Base-by-base conservation (phyloP, 2,329 filamentous ascomycete species). In the Dothistroma pini region DNA sequence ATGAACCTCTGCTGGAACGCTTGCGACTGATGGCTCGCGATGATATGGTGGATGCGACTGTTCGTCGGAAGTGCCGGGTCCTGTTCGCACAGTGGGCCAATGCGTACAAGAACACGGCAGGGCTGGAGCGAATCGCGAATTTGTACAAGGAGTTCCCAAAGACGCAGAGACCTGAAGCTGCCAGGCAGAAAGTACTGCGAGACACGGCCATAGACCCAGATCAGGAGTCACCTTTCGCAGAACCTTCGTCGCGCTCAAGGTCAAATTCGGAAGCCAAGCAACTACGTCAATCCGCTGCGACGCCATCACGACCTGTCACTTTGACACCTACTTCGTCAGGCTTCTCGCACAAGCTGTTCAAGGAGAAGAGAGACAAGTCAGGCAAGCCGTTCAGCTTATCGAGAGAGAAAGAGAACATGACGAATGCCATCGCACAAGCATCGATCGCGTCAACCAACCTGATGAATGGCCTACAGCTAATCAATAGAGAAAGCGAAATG, bases 381-480 rank as follows among this genome's bases (percentile, higher is more conserved):
- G 75, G 75, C 65, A 84, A 86, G 72, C 75, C 79, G 0, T 97
- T 97, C 80, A 91, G 89, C 72, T 81, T 97, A 0, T 90, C 96
- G 68, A 88, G 86, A 44, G 95, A 97, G 75, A 93, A 93, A 75
- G 89, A 90, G 0, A 83, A 89, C 62, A 92, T 99, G 80, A 88
- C 96, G 66, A 86, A 88, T 63, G 86, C 88, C n/a, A 92, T 99
- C 65, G 95, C 93, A 2, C 90, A 93, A 52, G 86, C 93, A 0
- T 93, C 91, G 0, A 90, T 97, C 44, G 90, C 92, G 3, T 88
- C 91, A n/a, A 97, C 90, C 0, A 96, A 96, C 72, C 81, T 99
- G 44, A 83, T 88, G 72, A 97, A 99, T 71, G 86, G 88, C 0
- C 81, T 99, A 41, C 92, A 95, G 74, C 86, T 89, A 57, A 93